Percentiles rank a stretch among this genome's conserved stretches.
Conservation (phyloP, 2,329 filamentous ascomycete genomes). For the Verticillium klebahnii region DNA sequence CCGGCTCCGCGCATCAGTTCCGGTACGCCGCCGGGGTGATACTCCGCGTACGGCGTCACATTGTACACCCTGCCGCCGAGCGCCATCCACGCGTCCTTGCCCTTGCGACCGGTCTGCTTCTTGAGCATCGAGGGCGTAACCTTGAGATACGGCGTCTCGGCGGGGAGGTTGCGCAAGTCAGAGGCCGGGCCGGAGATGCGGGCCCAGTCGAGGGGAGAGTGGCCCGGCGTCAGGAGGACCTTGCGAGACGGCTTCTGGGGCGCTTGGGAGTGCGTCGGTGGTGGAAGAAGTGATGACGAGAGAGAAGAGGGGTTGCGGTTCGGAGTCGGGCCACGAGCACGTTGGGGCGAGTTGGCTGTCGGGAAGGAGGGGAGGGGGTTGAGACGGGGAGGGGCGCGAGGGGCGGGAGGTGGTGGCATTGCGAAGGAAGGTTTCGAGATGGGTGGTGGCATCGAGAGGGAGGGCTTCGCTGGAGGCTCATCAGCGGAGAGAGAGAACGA, state of each 20-base stretch:
- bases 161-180: slow-evolving; percentile 61
- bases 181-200: slow-evolving; percentile 60
- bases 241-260: slow-evolving; percentile 59
- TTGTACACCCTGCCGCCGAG: slow-evolving; percentile 93
- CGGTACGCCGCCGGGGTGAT: slow-evolving; percentile 81
- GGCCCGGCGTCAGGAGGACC: slow-evolving; percentile 80
- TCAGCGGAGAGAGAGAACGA: slow-evolving; percentile 39
- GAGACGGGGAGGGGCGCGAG: slow-evolving; percentile 15
- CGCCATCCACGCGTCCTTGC: slow-evolving; percentile 84
- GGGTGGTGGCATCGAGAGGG: background rate
- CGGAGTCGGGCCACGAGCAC: slow-evolving; percentile 34
- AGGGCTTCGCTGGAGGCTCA: slow-evolving; percentile 6
- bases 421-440: slow-evolving; percentile 12
- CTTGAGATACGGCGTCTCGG: slow-evolving; percentile 53
- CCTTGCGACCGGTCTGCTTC: slow-evolving; percentile 74
- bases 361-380: slow-evolving; percentile 36
- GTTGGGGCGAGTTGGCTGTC: slow-evolving; percentile 46
- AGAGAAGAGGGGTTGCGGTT: slow-evolving; percentile 30
- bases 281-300: slow-evolving; percentile 44
- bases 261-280: slow-evolving; percentile 47
- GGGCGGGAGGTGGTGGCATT: slow-evolving; percentile 16
- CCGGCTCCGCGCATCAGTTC: slow-evolving; percentile 64
- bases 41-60: slow-evolving; percentile 81
- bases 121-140: slow-evolving; percentile 81
- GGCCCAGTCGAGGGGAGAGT: slow-evolving; percentile 96